Evolutionary conservation across 164 flowering plant genomes (phyloP), one percentile per base, ranked within the genome.

Genomic region (Annona cherimola): DNA sequence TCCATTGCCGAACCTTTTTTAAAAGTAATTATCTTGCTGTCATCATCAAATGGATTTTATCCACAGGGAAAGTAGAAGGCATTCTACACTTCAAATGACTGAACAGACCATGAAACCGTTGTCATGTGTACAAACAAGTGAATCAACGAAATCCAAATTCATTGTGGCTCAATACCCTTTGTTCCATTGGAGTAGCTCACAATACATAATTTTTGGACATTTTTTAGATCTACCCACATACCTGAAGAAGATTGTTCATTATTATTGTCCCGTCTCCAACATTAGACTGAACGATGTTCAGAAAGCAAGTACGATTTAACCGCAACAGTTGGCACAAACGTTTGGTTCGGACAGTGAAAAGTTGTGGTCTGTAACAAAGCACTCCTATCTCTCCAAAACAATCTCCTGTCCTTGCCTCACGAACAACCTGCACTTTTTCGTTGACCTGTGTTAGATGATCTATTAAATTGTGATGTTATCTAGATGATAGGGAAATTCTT

Each of bases 241-340:
- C 98, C 99, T 95, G 89, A 57, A 95, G 91, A 63, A 95, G 96
- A 83, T 95, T 95, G 72, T 88, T 93, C 92, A 93, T 89, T 78
- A 90, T 90, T 66, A 93, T 84, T 63, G 92, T 89, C 70, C 99
- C 99, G 78, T 96, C 99, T 71, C 94, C 97, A 67, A 90, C 92
- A 80, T 92, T 86, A 61, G 99, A 85, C 84, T 92, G 94, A 75
- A 96, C 85, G 42, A 96, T 90, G 73, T 84, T 96, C 75, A 93
- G 66, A 77, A 96, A 92, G 57, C 88, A 75, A 3, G 94, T 88
- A 19, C 99, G 97, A 75, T 90, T 89, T 61, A 96, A 62, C 4
- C 99, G 86, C 41, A 96, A 77, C 26, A 96, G 81, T 82, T 92
- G 98, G 75, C 92, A 86, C 73, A 93, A 73, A 65, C 97, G 76